These are phyloP conservation scores for Gypsophila paniculata DNA, from an alignment of 179 eudicot genomes.

Conservation along the genomic window DNA sequence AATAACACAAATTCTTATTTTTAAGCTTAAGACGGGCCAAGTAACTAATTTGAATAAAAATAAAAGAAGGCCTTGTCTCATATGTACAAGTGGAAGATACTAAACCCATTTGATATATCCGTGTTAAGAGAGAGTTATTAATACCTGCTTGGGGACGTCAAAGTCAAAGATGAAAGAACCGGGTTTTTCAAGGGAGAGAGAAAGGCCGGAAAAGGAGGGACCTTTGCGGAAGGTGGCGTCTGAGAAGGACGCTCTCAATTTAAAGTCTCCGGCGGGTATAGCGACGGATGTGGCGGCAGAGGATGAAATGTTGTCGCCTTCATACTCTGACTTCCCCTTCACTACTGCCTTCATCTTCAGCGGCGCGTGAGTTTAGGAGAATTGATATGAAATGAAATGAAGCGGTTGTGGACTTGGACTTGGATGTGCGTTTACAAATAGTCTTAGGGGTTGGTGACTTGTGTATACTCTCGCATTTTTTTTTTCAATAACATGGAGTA, in stretches of 20 bases:
- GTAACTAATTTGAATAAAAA: no score
- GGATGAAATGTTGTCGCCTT: conserved; percentile 32
- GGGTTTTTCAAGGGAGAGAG: conserved; percentile 59
- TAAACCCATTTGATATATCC: no score
- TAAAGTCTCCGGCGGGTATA: conserved; percentile 46
- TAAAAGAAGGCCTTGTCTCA: no score
- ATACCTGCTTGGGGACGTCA: conserved; percentile 62
- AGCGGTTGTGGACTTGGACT: no score
- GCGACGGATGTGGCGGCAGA: conserved; percentile 33
- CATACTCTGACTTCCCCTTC: conserved; percentile 47
- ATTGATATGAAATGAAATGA: no score
- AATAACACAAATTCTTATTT: no score
- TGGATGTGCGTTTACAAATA: no score
- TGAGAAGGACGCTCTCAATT: conserved; percentile 55
- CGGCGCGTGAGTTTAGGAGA: neutral
- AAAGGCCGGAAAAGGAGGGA: conserved; percentile 52
- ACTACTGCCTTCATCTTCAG: conserved; percentile 51
- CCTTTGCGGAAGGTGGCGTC: conserved; percentile 61
- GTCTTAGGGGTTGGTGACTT: no score
- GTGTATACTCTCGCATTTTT: no score
- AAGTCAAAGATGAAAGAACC: conserved; percentile 58
- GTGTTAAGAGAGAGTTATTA: neutral
- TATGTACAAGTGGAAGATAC: no score
- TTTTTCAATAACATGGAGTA: no score
- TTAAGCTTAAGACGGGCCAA: no score